Evolutionary conservation across 2,329 filamentous ascomycete species (phyloP).

Genomic region (Penicillium sp.): DNA sequence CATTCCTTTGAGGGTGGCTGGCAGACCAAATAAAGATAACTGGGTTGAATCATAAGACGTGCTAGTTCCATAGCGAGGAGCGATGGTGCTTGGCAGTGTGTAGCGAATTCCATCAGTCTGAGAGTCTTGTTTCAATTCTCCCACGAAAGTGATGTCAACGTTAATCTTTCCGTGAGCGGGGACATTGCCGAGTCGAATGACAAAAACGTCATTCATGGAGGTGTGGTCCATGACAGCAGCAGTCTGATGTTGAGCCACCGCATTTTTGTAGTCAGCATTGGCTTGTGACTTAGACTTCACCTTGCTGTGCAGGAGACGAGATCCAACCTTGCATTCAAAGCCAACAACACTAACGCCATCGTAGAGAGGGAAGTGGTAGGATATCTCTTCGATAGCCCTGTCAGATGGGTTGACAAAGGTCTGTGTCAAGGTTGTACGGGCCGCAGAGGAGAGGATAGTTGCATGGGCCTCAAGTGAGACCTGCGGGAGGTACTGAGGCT

Average conservation of each 20-base stretch:
- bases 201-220: slow-evolving; percentile 65
- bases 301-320: slow-evolving; percentile 56
- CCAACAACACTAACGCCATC: slow-evolving; percentile 69
- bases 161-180: slow-evolving; percentile 57
- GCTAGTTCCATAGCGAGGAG: slow-evolving; percentile 61
- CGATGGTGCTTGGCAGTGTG: slow-evolving; percentile 66
- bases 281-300: slow-evolving; percentile 68
- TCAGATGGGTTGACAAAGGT: slow-evolving; percentile 61
- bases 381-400: slow-evolving; percentile 53
- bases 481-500: slow-evolving; percentile 55
- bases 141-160: slow-evolving; percentile 65
- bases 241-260: slow-evolving; percentile 58
- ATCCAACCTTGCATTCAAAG: slow-evolving; percentile 65
- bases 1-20: slow-evolving; percentile 40
- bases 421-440: slow-evolving; percentile 55
- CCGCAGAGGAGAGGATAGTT: slow-evolving; percentile 59
- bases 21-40: background rate
- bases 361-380: slow-evolving; percentile 70
- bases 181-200: slow-evolving; percentile 67
- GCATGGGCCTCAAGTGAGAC: slow-evolving; percentile 59
- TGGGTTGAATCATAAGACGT: slow-evolving; percentile 1
- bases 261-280: slow-evolving; percentile 58
- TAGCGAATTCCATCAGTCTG: slow-evolving; percentile 67
- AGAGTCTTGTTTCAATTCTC: slow-evolving; percentile 70
- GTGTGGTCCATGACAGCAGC: slow-evolving; percentile 66